Percentiles rank a stretch among this genome's conserved stretches.
phyloP scores from a whole-genome alignment of 2,329 filamentous ascomycete species.

The Xylaria hypoxylon region DNA sequence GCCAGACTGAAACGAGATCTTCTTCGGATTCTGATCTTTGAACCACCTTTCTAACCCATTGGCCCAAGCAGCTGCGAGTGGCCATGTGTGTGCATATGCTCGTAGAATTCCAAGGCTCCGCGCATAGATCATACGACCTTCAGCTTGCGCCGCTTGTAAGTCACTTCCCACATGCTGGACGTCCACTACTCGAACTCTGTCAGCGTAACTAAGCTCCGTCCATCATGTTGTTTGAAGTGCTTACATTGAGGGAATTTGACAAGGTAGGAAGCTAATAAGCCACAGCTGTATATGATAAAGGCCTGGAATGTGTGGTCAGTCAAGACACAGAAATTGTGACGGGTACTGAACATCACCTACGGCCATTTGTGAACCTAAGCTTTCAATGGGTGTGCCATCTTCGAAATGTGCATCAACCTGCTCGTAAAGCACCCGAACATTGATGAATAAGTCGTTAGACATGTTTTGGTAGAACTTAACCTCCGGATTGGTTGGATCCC shows the following conservation, averaged over 20 bases:
- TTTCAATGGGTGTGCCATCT: conserved; percentile 59
- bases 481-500: conserved; percentile 52
- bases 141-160: conserved; percentile 56
- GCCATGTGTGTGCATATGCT: conserved; percentile 64
- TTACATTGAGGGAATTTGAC: conserved; percentile 63
- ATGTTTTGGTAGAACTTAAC: conserved; percentile 57
- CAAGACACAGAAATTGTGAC: neutral
- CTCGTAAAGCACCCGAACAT: conserved; percentile 61
- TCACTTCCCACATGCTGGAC: conserved; percentile 47
- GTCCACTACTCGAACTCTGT: conserved; percentile 42
- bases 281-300: conserved; percentile 67
- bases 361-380: conserved; percentile 65
- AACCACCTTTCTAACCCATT: conserved; percentile 62
- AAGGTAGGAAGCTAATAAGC: conserved; percentile 63
- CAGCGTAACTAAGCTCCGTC: conserved; percentile 18
- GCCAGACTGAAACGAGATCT: conserved; percentile 55
- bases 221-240: conserved; percentile 37
- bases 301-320: conserved; percentile 49
- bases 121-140: conserved; percentile 60
- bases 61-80: conserved; percentile 65
- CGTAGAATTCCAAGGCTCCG: conserved; percentile 59
- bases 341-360: conserved; percentile 48
- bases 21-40: conserved; percentile 56
- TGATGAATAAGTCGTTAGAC: conserved; percentile 61
- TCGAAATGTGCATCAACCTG: conserved; percentile 65